Evolutionary conservation across 768 basidiomycete genomes (phyloP), one percentile per base, ranked within the genome.

Genomic region (Chalciporus piperatus): DNA sequence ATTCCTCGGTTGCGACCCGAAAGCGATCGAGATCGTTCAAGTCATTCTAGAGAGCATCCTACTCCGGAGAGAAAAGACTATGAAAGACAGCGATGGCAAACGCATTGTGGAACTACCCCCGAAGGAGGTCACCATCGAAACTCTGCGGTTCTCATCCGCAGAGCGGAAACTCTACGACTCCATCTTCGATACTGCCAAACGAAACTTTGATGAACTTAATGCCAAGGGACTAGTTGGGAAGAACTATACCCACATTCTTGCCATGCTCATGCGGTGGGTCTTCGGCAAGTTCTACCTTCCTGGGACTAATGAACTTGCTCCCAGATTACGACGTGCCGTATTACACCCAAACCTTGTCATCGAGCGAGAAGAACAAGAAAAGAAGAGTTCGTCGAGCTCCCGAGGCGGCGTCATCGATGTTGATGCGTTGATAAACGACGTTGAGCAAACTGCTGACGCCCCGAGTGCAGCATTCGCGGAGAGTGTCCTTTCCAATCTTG

Each of bases 11-110:
- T 87, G 84, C 33, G 95, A 98, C 66, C 84, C 90, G 0, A 94
- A 93, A 63, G 95, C 92, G 0, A 87, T 98, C 43, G 92, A 96
- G 61, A 86, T 98, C 40, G 93, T 98, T 0, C 95, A 98, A 70
- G 88, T 94, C 51, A 94, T 98, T 53, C 76, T 98, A 16, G 92
- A 96, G 67, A 91, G 84, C 32, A 79, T 92, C 44, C 74, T 98
- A 6, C 74, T 98, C 8, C 80, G 96, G 13, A 80, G 96, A 56
- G 95, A 98, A 69, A 98, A 98, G 74, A 86, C 81, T 47, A 96
- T 94, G 91, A 81, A 82, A 33, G 95, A 95, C 69, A 75, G 70
- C 32, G 82, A 92, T 58, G 96, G 96, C 9, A 87, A 89, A 48
- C 81, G 76, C 47, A 97, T 98, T 41, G 92, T 98, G 1, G 84